These are phyloP conservation scores for Trypanosoma brucei DNA, from an alignment of 208 protist genomes.

Conservation along the genomic window DNA sequence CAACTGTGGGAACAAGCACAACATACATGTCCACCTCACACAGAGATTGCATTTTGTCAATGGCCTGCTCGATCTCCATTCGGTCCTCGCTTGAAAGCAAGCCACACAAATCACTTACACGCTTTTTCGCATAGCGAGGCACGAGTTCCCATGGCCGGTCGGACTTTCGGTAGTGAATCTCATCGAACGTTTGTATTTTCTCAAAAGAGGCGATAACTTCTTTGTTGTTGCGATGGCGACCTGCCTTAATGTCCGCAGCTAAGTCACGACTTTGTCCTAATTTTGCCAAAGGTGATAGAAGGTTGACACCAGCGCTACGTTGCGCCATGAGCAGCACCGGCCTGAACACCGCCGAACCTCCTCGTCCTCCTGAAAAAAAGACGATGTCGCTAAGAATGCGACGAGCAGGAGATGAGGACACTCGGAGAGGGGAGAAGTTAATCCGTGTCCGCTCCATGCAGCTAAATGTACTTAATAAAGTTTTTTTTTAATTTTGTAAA, in stretches of 20 bases:
- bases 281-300: slow-evolving; percentile 75
- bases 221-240: slow-evolving; percentile 70
- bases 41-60: slow-evolving; percentile 82
- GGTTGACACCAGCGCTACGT: slow-evolving; percentile 51
- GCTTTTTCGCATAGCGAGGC: slow-evolving; percentile 74
- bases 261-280: slow-evolving; percentile 79
- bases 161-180: slow-evolving; percentile 84
- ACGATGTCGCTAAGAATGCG: neutral
- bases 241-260: slow-evolving; percentile 64
- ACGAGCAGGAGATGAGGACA: neutral
- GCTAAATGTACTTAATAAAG: no score
- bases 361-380: neutral
- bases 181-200: slow-evolving; percentile 76
- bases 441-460: no score
- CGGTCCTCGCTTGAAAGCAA: slow-evolving; percentile 74
- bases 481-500: no score
- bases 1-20: slow-evolving; percentile 81
- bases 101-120: slow-evolving; percentile 79
- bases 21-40: slow-evolving; percentile 82
- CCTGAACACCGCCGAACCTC: neutral
- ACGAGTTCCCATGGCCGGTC: slow-evolving; percentile 80
- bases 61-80: slow-evolving; percentile 86
- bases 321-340: slow-evolving; percentile 15
- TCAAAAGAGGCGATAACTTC: slow-evolving; percentile 79
- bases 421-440: neutral